A percentile compares a stretch with the other conserved stretches of the same genome.
Conservation (phyloP, 345 rosid species). For the Eucalyptus pauciflora region DNA sequence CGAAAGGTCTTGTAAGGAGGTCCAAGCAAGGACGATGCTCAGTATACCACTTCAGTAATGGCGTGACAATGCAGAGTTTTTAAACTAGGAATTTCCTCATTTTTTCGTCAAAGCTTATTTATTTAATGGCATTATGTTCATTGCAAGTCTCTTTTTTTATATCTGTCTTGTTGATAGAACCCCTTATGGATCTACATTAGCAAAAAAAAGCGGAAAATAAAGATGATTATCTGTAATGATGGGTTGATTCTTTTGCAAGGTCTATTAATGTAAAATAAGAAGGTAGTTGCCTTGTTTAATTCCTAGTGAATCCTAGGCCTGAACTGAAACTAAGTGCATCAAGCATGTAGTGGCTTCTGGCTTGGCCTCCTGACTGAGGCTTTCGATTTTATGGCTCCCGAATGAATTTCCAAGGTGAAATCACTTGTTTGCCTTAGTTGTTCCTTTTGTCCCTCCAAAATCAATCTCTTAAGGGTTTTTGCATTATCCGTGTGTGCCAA, state of each 20-base stretch:
- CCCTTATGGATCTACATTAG: background rate
- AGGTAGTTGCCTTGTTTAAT: background rate
- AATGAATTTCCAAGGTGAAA: background rate
- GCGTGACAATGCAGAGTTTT: background rate
- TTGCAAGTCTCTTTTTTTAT: background rate
- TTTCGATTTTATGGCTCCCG: background rate
- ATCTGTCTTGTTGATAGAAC: background rate
- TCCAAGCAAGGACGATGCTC: background rate
- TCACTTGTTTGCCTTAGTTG: background rate
- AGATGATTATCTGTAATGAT: background rate
- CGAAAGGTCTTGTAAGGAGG: background rate
- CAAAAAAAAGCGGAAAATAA: accelerated
- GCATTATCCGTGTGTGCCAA: accelerated
- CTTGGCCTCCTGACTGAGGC: accelerated
- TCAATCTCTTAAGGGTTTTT: background rate
- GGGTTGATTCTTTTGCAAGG: background rate
- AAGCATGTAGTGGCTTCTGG: background rate
- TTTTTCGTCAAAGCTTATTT: background rate
- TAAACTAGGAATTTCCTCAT: background rate
- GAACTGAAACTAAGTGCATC: background rate
- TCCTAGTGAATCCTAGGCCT: background rate
- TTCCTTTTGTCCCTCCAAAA: background rate
- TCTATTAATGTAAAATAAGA: background rate
- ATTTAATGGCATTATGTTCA: background rate
- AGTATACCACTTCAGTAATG: background rate